Base-by-base conservation (phyloP, 331 rosid genomes). In the Prunus yedoensis region DNA sequence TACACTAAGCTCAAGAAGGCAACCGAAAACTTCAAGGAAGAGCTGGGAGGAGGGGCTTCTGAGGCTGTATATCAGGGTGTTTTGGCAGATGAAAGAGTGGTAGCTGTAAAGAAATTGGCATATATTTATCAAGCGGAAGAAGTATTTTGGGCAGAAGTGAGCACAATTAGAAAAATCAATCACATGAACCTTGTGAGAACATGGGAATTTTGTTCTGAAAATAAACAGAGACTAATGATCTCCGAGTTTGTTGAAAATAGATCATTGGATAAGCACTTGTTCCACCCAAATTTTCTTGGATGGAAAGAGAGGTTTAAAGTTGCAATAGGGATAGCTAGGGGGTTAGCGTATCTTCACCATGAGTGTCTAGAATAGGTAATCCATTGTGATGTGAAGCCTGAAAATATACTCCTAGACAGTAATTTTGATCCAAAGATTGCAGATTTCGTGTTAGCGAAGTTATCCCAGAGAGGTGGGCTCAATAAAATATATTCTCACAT, bases 341-440 rank as follows among this genome's bases (percentile, higher is more conserved):
- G 66, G 13, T 20, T 78, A 1, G 49, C 72, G 14, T 78, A 78
- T 70, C 41, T 68, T 1, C 80, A 77, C 7, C 61, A 77, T 12
- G 75, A 77, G 50, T 68, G 74, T 32, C 49, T 77, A 14, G 38
- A 76, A 30, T 76, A 68, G 80, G 60, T 76, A 43, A 25, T 67
- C 47, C 74, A 67, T 17, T 54, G 49, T 13, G 59, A 66, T 45
- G 35, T 67, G 28, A 76, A 76, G 58, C 80, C 80, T 15, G 50
- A 67, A 1, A 76, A 76, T 25, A 56, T 76, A 76, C 80, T 67
- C 49, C 32, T 76, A 2, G 66, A 56, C 32, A 15, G 59, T 25
- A 45, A 67, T 14, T 57, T 13, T 46, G 3, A 66, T 21, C 74
- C 80, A 20, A 56, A 76, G n/a, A 28, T 76, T 1, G 60, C 80